These are phyloP conservation scores for Kluyveromyces siamensis DNA, from an alignment of 805 yeast species.

Conservation along the genomic window DNA sequence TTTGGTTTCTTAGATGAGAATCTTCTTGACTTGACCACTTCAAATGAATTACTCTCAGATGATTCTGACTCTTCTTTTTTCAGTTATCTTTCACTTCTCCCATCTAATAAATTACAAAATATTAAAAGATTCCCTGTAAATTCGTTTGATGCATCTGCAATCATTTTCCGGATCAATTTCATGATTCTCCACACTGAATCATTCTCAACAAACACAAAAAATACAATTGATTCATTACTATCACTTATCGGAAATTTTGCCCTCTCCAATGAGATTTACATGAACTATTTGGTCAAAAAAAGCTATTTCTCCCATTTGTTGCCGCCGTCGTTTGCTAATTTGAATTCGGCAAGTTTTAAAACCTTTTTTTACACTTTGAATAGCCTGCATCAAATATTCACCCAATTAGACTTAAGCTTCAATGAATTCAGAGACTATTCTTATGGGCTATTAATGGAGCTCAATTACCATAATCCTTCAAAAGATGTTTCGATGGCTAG, in stretches of 20 bases:
- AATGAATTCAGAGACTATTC: constrained; percentile 5
- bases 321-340: neutral
- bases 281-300: constrained; percentile 8
- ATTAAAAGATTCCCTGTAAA: constrained; percentile 34
- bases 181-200: constrained; percentile 22
- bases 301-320: constrained; percentile 27
- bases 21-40: constrained; percentile 7
- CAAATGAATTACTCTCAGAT: constrained; percentile 11
- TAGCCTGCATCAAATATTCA: constrained; percentile 30
- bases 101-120: constrained; percentile 21
- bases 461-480: neutral
- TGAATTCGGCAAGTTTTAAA: constrained; percentile 9
- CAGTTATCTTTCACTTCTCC: constrained; percentile 28
- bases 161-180: constrained; percentile 32
- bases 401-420: constrained; percentile 17
- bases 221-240: constrained; percentile 30
- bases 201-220: constrained; percentile 10
- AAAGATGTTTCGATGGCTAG: neutral
- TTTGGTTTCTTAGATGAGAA: constrained; percentile 15
- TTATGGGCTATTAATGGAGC: constrained; percentile 4
- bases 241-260: constrained; percentile 38
- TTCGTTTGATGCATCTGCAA: constrained; percentile 40
- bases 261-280: constrained; percentile 4
- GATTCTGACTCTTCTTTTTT: constrained; percentile 24
- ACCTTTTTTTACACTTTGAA: constrained; percentile 25